Percentiles rank a stretch among this genome's conserved stretches.
Evolutionary conservation across 352 stramenopile genomes (phyloP).

Genomic region (Phytopythium chamaehyphon): DNA sequence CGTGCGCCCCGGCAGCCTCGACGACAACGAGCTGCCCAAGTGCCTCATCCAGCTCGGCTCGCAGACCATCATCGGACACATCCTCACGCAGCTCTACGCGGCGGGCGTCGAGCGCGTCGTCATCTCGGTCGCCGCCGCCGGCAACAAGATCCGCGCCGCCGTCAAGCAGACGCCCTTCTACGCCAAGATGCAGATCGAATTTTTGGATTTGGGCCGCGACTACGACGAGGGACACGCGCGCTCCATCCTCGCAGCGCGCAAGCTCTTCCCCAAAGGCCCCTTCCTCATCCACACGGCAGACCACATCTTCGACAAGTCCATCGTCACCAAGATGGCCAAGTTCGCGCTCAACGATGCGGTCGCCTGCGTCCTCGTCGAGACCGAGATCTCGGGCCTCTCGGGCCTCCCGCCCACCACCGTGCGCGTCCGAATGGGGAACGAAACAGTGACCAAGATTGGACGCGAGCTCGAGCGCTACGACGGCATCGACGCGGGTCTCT

Average conservation of each 20-base stretch:
- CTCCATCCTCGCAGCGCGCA: conserved; percentile 63
- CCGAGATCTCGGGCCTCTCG: conserved; percentile 53
- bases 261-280: conserved; percentile 54
- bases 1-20: conserved; percentile 42
- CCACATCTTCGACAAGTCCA: conserved; percentile 83
- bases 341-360: conserved; percentile 53
- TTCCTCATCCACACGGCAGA: conserved; percentile 86
- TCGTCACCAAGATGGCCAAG: conserved; percentile 60
- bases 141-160: conserved; percentile 49
- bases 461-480: conserved; percentile 53
- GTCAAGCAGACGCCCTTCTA: conserved; percentile 68
- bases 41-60: conserved; percentile 69
- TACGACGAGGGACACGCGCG: conserved; percentile 67
- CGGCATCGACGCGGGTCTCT: conserved; percentile 66
- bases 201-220: conserved; percentile 64
- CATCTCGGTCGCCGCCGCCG: conserved; percentile 63
- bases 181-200: conserved; percentile 80
- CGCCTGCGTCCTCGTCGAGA: conserved; percentile 73
- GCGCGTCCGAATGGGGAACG: conserved; percentile 54
- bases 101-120: conserved; percentile 74
- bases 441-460: conserved; percentile 57
- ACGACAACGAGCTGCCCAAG: conserved; percentile 57
- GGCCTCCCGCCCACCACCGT: conserved; percentile 55
- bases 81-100: conserved; percentile 73
- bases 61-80: conserved; percentile 76